Evolutionary conservation across 352 stramenopile genomes (phyloP).

Genomic region (Pythium volutum): DNA sequence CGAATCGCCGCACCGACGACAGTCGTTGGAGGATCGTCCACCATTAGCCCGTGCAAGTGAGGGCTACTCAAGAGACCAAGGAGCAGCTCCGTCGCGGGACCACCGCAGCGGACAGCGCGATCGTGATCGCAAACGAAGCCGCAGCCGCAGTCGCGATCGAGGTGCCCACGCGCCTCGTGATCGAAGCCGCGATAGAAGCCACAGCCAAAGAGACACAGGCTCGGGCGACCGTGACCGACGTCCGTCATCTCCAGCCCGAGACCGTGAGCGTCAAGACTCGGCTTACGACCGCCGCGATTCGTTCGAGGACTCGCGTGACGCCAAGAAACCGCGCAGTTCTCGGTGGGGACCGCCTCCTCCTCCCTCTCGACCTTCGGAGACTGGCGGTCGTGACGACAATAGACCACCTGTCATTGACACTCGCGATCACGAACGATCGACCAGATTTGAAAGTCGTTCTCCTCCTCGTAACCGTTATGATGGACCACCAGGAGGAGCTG

Average conservation of each 20-base stretch:
- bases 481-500: slow-evolving; percentile 15
- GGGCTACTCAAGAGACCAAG: slow-evolving; percentile 10
- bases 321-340: slow-evolving; percentile 65
- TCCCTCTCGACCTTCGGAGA: slow-evolving; percentile 21
- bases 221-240: slow-evolving; percentile 24
- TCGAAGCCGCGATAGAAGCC: slow-evolving; percentile 8
- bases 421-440: slow-evolving; percentile 22
- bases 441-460: slow-evolving; percentile 24
- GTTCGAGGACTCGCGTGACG: slow-evolving; percentile 36
- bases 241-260: slow-evolving; percentile 15
- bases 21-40: slow-evolving; percentile 6
- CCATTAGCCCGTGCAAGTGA: not conserved
- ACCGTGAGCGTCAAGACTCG: slow-evolving; percentile 24
- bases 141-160: slow-evolving; percentile 8
- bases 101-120: not conserved
- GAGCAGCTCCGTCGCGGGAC: not conserved
- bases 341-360: slow-evolving; percentile 54
- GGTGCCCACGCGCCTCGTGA: not conserved
- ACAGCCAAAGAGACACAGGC: slow-evolving; percentile 28
- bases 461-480: slow-evolving; percentile 29
- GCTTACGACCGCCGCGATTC: slow-evolving; percentile 29
- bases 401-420: slow-evolving; percentile 54
- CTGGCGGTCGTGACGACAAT: slow-evolving; percentile 24
- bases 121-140: slow-evolving; percentile 8
- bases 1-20: not conserved